phyloP scores from a whole-genome alignment of 139 green algal species.

The Edaphochlamys debaryana region DNA sequence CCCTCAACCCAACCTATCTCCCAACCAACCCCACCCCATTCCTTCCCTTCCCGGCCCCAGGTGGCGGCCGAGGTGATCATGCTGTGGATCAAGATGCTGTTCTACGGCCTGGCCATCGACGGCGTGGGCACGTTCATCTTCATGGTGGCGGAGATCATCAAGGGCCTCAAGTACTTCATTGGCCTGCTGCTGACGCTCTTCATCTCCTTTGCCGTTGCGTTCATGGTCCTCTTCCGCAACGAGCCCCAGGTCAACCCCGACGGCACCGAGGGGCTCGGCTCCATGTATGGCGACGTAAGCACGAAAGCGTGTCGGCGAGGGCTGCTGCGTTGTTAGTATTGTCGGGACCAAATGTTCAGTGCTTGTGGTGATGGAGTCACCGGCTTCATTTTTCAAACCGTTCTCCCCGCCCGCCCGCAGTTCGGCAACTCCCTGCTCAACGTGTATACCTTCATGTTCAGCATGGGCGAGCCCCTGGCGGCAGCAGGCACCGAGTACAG shows the following conservation, averaged over 20 bases:
- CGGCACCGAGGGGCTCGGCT: neutral
- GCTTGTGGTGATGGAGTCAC: too few species aligned
- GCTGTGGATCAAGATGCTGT: slow-evolving; percentile 55
- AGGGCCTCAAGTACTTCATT: slow-evolving; percentile 58
- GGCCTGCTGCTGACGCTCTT: slow-evolving; percentile 51
- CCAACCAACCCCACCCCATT: too few species aligned
- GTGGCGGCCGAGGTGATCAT: slow-evolving; percentile 47
- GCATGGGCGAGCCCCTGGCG: neutral
- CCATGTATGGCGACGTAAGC: too few species aligned
- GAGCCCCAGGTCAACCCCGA: neutral
- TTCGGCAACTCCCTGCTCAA: slow-evolving; percentile 42
- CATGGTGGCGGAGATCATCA: slow-evolving; percentile 58
- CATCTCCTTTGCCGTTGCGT: slow-evolving; percentile 50
- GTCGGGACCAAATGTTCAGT: too few species aligned
- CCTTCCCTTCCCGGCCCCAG: neutral
- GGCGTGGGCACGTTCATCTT: slow-evolving; percentile 60
- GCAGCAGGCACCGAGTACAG: neutral
- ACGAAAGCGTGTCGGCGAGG: too few species aligned
- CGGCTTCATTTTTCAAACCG: too few species aligned
- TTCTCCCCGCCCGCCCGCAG: too few species aligned
- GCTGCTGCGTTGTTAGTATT: too few species aligned
- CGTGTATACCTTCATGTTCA: slow-evolving; percentile 28
- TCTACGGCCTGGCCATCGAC: slow-evolving; percentile 55
- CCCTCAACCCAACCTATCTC: too few species aligned
- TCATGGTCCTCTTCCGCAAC: slow-evolving; percentile 34